These are phyloP conservation scores for Lipomyces yamanashiensis DNA, from an alignment of 805 yeast genomes.

Conservation along the genomic window DNA sequence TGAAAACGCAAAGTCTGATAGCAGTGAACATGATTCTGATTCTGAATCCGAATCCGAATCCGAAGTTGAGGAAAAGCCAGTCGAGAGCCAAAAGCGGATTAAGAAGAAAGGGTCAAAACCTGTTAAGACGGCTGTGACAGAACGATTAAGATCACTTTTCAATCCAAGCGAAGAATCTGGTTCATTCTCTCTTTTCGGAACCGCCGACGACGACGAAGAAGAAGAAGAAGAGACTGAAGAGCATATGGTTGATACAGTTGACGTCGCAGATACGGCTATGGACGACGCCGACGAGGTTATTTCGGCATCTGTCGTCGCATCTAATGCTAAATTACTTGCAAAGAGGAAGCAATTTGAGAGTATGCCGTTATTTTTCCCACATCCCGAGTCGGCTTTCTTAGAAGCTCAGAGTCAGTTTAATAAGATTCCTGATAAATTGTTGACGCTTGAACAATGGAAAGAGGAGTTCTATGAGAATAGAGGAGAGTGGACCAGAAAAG, in stretches of 20 bases:
- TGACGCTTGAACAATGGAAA: conserved; percentile 60
- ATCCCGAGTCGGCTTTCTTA: conserved; percentile 82
- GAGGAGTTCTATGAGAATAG: conserved; percentile 81
- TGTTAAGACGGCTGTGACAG: no score
- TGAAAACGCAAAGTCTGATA: background rate
- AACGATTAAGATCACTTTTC: no score
- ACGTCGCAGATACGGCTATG: background rate
- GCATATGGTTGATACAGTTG: background rate
- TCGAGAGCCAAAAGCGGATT: no score
- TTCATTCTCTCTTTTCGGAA: background rate
- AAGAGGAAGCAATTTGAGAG: conserved; percentile 21
- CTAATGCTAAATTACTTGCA: background rate
- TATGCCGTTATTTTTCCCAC: conserved; percentile 76
- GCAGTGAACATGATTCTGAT: background rate
- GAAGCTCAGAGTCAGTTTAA: conserved; percentile 81
- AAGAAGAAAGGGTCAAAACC: no score
- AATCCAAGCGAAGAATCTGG: no score
- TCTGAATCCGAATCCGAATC: background rate
- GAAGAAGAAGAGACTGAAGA: conserved; percentile 5
- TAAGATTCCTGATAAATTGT: conserved; percentile 51
- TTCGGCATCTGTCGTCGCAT: background rate
- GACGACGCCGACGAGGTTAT: conserved; percentile 5
- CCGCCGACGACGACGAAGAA: conserved; percentile 44
- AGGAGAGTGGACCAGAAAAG: conserved; percentile 75
- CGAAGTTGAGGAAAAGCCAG: background rate